Conservation (phyloP, 192 early-diverging fungal species). For the Phlyctochytrium bullatum region DNA sequence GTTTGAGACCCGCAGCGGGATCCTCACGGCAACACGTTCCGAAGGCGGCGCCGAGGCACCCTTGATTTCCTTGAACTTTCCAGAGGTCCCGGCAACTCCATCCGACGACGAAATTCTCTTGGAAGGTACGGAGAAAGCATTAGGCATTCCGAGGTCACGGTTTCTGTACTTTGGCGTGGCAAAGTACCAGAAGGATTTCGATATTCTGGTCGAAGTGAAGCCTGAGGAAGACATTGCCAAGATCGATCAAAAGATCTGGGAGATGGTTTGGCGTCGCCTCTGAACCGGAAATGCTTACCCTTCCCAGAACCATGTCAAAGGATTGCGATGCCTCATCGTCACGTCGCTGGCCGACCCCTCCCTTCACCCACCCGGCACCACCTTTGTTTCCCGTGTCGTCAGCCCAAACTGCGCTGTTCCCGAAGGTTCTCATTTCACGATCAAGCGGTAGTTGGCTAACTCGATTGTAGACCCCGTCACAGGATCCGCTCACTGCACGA, state of each 20-base stretch:
- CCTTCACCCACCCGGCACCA: background rate
- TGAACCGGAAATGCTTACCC: no score
- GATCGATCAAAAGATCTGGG: background rate
- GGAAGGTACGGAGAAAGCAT: background rate
- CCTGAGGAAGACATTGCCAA: background rate
- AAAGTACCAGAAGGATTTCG: no score
- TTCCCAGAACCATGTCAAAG: no score
- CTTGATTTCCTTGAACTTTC: background rate
- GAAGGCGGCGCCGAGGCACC: background rate
- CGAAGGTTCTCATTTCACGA: no score
- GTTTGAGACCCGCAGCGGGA: background rate
- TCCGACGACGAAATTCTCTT: background rate
- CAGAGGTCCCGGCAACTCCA: background rate
- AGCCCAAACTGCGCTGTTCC: slow-evolving; percentile 31
- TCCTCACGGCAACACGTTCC: background rate
- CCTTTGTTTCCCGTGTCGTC: slow-evolving; percentile 35
- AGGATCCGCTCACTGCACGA: slow-evolving; percentile 15
- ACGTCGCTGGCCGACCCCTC: background rate
- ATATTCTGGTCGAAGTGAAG: background rate
- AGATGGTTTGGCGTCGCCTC: background rate
- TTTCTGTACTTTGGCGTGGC: background rate
- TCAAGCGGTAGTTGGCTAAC: no score
- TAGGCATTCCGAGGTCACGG: background rate
- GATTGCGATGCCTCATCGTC: background rate
- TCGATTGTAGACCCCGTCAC: slow-evolving; percentile 39